Percentiles rank a stretch among this genome's conserved stretches.
Evolutionary conservation across 2,329 filamentous ascomycete species (phyloP).

Genomic region (Tolypocladium paradoxum): DNA sequence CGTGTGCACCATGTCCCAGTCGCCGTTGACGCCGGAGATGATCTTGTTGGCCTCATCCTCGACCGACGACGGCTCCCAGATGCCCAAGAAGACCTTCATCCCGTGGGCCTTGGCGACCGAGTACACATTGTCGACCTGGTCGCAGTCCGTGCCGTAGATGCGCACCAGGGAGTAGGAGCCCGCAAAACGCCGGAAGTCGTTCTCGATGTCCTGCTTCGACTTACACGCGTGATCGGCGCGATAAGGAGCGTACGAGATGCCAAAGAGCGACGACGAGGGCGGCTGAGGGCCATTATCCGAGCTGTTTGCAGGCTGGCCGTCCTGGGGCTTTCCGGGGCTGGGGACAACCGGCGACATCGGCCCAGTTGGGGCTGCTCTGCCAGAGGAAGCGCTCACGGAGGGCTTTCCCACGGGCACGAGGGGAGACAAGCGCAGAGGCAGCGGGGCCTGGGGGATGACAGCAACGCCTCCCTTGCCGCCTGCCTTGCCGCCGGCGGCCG

Average conservation of each 20-base stretch:
- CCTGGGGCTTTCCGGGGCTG: not conserved
- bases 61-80: conserved; percentile 53
- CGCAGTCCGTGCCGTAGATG: conserved; percentile 71
- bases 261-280: conserved; percentile 18
- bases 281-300: not conserved
- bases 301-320: not conserved
- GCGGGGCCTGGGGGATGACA: not conserved
- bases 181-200: conserved; percentile 49
- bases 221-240: conserved; percentile 53
- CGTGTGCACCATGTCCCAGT: conserved; percentile 61
- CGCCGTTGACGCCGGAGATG: conserved; percentile 43
- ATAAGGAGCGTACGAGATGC: conserved; percentile 40
- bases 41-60: conserved; percentile 49
- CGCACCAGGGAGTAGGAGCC: conserved; percentile 53
- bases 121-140: conserved; percentile 55
- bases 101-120: conserved; percentile 51
- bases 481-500: not conserved
- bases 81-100: conserved; percentile 64
- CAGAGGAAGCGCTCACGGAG: not conserved
- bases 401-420: not conserved
- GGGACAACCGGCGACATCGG: not conserved
- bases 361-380: not conserved
- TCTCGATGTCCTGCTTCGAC: conserved; percentile 45
- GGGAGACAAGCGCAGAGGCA: no score
- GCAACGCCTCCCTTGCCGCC: not conserved